These are phyloP conservation scores for Aspergillus tubingensis DNA, from an alignment of 2,329 filamentous ascomycete genomes.

Conservation along the genomic window DNA sequence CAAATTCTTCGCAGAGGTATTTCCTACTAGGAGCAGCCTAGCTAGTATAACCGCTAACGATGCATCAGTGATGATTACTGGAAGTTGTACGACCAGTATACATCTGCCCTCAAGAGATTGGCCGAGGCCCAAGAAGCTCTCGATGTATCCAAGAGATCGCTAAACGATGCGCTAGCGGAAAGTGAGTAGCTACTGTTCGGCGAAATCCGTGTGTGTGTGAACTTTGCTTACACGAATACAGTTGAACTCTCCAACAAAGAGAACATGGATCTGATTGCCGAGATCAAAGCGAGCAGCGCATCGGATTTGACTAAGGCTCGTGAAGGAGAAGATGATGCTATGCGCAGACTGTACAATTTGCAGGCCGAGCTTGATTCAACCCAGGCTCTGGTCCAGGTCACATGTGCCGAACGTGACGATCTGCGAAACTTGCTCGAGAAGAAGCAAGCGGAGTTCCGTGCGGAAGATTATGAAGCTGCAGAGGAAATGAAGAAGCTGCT, in stretches of 20 bases:
- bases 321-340: slow-evolving; percentile 36
- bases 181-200: slow-evolving; percentile 28
- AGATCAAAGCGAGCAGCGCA: slow-evolving; percentile 38
- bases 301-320: slow-evolving; percentile 38
- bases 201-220: not conserved
- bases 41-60: not conserved
- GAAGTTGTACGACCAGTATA: slow-evolving; percentile 45
- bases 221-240: slow-evolving; percentile 26
- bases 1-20: slow-evolving; percentile 42
- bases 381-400: slow-evolving; percentile 40
- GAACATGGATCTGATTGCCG: slow-evolving; percentile 40
- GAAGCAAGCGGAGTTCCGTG: slow-evolving; percentile 41
- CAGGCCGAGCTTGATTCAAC: slow-evolving; percentile 44
- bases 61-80: slow-evolving; percentile 41
- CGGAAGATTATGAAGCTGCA: slow-evolving; percentile 44
- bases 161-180: slow-evolving; percentile 40
- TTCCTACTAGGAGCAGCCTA: not conserved
- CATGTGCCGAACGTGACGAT: slow-evolving; percentile 43
- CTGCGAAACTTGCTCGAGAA: slow-evolving; percentile 42
- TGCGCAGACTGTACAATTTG: slow-evolving; percentile 38
- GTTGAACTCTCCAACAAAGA: slow-evolving; percentile 41
- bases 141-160: slow-evolving; percentile 37
- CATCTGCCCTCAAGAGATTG: slow-evolving; percentile 38
- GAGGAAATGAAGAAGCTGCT: slow-evolving; percentile 46
- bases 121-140: slow-evolving; percentile 41